phyloP scores from a whole-genome alignment of 2,329 filamentous ascomycete species.

The Bipolaris oryzae region DNA sequence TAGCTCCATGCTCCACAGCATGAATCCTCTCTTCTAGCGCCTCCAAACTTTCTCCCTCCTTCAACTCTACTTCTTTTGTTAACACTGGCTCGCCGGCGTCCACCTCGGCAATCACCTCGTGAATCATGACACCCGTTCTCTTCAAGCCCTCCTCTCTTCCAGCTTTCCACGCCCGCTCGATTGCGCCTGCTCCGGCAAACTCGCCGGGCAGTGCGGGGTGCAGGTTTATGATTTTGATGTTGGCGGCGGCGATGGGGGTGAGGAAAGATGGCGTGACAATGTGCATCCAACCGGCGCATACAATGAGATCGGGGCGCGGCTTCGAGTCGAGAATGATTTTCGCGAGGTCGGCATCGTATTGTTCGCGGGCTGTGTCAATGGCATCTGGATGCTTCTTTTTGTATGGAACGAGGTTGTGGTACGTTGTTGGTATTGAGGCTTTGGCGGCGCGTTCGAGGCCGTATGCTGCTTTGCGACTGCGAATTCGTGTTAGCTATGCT shows the following conservation, averaged over 20 bases:
- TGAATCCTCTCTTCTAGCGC: conserved; percentile 77
- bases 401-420: conserved; percentile 81
- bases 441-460: conserved; percentile 66
- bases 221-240: conserved; percentile 77
- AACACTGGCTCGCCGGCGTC: conserved; percentile 79
- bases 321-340: conserved; percentile 66
- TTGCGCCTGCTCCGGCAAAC: conserved; percentile 79
- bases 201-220: conserved; percentile 76
- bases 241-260: conserved; percentile 65
- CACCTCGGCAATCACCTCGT: conserved; percentile 77
- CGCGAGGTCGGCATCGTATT: conserved; percentile 78
- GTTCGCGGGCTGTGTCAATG: conserved; percentile 62
- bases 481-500: background rate
- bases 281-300: conserved; percentile 86
- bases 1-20: conserved; percentile 74
- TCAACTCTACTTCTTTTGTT: conserved; percentile 69
- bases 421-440: conserved; percentile 71
- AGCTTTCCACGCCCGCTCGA: conserved; percentile 76
- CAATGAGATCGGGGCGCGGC: conserved; percentile 69
- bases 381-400: conserved; percentile 67
- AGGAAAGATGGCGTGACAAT: conserved; percentile 75
- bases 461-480: conserved; percentile 61
- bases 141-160: conserved; percentile 71
- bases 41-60: conserved; percentile 62
- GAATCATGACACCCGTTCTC: conserved; percentile 83